Percentiles rank a stretch among this genome's conserved stretches.
Evolutionary conservation across 768 basidiomycete species (phyloP).

Genomic region (Boletus tylopilopsis): DNA sequence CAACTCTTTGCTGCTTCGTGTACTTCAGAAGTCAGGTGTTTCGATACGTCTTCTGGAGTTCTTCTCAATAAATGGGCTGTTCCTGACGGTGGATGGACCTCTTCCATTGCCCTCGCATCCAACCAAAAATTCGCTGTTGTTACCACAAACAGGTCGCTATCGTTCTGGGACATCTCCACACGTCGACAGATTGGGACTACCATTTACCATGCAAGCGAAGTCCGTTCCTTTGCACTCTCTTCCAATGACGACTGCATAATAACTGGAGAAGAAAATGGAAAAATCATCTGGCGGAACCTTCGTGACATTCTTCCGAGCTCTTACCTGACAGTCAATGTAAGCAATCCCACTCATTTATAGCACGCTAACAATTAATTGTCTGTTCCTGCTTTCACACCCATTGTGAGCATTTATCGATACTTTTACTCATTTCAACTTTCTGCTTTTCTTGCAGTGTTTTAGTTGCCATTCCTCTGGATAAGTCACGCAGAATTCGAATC

Average conservation of each 20-base stretch:
- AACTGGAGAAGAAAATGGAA: conserved; percentile 1
- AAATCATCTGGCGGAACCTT: not conserved
- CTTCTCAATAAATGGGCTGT: not conserved
- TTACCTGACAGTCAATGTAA: not conserved
- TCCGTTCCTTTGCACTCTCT: not conserved
- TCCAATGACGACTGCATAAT: not conserved
- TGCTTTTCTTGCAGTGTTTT: not conserved
- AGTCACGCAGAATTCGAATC: not conserved
- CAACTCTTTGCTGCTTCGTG: not conserved
- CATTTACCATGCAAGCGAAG: not conserved
- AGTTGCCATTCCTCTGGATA: not conserved
- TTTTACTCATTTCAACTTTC: no score
- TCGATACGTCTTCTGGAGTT: not conserved
- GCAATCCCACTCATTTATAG: not conserved
- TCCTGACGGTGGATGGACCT: not conserved
- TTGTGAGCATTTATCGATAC: no score
- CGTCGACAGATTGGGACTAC: not conserved
- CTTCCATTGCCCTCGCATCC: not conserved
- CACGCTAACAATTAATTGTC: no score
- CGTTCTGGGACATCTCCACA: not conserved
- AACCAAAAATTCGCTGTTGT: not conserved
- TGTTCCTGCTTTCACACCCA: no score
- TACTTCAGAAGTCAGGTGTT: not conserved
- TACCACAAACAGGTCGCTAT: not conserved
- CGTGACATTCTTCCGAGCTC: not conserved